Percentiles rank a stretch among this genome's conserved stretches.
These are phyloP conservation scores for Globisporangium heterothallicum DNA, from an alignment of 352 stramenopile species.

Conservation along the genomic window DNA sequence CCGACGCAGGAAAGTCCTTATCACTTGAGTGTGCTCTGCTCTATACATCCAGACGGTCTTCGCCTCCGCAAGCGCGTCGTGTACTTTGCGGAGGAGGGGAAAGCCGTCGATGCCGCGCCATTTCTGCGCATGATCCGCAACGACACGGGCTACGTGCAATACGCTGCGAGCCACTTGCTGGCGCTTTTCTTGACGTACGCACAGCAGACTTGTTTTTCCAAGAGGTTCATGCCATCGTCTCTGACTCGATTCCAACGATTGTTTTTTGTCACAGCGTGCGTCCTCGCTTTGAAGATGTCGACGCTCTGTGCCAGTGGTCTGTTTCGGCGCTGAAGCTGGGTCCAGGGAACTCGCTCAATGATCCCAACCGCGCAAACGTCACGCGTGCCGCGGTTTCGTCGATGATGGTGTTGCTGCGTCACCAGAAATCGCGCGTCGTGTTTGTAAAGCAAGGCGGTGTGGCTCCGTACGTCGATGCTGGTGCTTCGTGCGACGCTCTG, in stretches of 20 bases:
- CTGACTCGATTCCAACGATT: no score
- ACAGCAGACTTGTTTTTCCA: no score
- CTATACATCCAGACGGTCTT: conserved; percentile 43
- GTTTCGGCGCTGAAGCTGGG: conserved; percentile 71
- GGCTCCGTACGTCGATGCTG: conserved; percentile 58
- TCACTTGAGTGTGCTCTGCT: background rate
- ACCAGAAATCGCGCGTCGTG: conserved; percentile 82
- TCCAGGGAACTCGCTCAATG: conserved; percentile 43
- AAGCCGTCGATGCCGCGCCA: conserved; percentile 64
- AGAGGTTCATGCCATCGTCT: no score
- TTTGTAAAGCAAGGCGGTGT: conserved; percentile 91
- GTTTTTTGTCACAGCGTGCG: conserved; percentile 43
- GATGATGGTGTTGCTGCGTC: conserved; percentile 90
- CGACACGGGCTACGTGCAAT: conserved; percentile 82
- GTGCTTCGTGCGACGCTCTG: background rate
- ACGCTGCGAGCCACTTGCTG: conserved; percentile 69
- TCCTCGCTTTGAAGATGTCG: conserved; percentile 72
- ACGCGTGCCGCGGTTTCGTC: conserved; percentile 86
- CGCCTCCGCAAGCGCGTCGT: conserved; percentile 70
- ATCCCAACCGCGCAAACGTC: conserved; percentile 65
- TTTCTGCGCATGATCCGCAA: conserved; percentile 83
- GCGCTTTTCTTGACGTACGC: conserved; percentile 82
- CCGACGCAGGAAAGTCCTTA: background rate
- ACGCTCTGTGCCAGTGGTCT: conserved; percentile 71
- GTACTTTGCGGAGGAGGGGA: conserved; percentile 76